Base-by-base conservation (phyloP, 2,329 filamentous ascomycete species). In the Colletotrichum aenigma region DNA sequence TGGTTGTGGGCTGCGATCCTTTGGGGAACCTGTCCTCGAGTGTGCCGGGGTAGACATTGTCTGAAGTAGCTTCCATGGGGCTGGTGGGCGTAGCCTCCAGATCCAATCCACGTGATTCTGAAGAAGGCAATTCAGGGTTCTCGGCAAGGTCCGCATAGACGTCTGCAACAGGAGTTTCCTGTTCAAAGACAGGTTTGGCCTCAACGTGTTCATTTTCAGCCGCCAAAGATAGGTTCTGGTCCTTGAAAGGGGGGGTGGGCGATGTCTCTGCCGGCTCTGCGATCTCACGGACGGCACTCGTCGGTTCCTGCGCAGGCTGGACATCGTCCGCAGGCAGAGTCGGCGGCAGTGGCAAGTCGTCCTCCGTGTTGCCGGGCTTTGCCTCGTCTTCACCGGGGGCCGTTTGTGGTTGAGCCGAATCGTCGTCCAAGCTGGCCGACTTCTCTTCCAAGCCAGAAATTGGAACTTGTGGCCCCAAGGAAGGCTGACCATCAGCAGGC, bases 201-300 rank as follows among this genome's bases (percentile, higher is more conserved):
- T 52, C 43, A 7, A 52, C n/a, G 12, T 21, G 10, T 2, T 52
- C 43, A 52, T 52, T 52, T 6, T 52, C 43, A 7, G 43, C 43
- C 43, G 43, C 43, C n/a, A 52, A 52, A 52, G 10, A 13, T 21
- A 21, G n/a, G 43, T 52, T 79, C 15, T 83, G 74, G 62, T 78
- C 78, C 38, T 76, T 79, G 66, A 71, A 67, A 36, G 77, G 67
- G 7, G 70, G 52, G 13, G 65, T 62, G 56, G 71, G 65, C 26
- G 24, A 30, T 28, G 43, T 55, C 16, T 66, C 75, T 8, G 34
- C 68, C 21, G 24, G 38, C 18, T 56, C 18, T 32, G 34, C 30
- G 24, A 30, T n/a, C 16, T 56, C 64, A 24, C 15, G 36, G 4
- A 28, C 24, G 21, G 18, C 56, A 28, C 24, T 7, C 6, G 28